These are phyloP conservation scores for Parastagonospora nodorum DNA, from an alignment of 2,329 filamentous ascomycete species.

Conservation along the genomic window DNA sequence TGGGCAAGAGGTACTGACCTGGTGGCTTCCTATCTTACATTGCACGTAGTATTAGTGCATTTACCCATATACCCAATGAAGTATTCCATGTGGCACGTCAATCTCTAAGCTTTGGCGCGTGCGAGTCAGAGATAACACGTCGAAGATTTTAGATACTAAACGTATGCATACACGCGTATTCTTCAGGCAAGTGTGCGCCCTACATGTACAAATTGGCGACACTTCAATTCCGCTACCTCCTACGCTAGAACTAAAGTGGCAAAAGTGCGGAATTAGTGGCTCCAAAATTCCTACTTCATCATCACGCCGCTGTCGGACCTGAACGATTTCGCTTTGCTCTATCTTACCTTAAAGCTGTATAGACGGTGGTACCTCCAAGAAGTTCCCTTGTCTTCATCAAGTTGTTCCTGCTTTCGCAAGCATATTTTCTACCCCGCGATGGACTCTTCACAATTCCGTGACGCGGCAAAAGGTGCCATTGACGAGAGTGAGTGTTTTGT, in stretches of 20 bases:
- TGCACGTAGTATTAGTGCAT: background rate
- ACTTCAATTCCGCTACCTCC: background rate
- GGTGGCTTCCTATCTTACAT: background rate
- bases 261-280: conserved; percentile 22
- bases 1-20: conserved; percentile 39
- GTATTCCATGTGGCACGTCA: no score
- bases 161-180: no score
- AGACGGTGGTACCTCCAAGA: no score
- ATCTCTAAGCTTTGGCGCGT: no score
- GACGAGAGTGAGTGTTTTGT: conserved; percentile 69
- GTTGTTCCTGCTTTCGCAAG: no score
- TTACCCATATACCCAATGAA: background rate
- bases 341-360: background rate
- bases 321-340: background rate
- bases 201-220: background rate
- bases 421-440: conserved; percentile 54
- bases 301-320: background rate
- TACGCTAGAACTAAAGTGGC: conserved; percentile 3
- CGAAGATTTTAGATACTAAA: no score
- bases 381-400: no score
- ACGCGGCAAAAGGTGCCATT: conserved; percentile 76
- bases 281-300: conserved; percentile 2
- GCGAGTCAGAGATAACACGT: no score
- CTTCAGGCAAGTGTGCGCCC: background rate
- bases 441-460: conserved; percentile 78